phyloP scores from a whole-genome alignment of 116 monocot species.

The Trichopus zeylanicus region DNA sequence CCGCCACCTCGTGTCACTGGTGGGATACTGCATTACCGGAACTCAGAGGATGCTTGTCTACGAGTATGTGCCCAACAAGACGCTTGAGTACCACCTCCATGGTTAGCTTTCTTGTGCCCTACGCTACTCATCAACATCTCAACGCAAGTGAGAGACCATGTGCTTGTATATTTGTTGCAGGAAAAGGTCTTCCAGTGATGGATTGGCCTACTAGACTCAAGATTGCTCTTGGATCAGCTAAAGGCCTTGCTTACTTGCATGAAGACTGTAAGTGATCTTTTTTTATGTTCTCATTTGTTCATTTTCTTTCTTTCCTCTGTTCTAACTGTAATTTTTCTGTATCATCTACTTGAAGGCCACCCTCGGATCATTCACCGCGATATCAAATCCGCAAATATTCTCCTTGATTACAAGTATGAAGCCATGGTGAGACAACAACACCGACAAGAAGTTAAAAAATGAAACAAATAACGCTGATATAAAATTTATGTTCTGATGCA shows the following conservation, averaged over 20 bases:
- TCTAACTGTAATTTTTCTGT: background rate
- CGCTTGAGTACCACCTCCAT: slow-evolving; percentile 64
- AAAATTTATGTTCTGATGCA: slow-evolving; percentile 7
- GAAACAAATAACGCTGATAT: no score
- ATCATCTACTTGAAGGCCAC: slow-evolving; percentile 40
- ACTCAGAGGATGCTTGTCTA: slow-evolving; percentile 57
- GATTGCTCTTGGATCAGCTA: slow-evolving; percentile 80
- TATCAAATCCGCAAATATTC: slow-evolving; percentile 89
- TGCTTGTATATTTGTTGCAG: slow-evolving; percentile 32
- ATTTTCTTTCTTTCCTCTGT: background rate
- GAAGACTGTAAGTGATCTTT: slow-evolving; percentile 59
- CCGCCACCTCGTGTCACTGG: slow-evolving; percentile 63
- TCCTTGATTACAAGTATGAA: slow-evolving; percentile 78
- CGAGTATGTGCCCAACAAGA: slow-evolving; percentile 59
- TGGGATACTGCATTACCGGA: slow-evolving; percentile 64
- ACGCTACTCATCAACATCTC: no score
- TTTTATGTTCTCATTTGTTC: background rate
- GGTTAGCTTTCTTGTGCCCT: slow-evolving; percentile 18
- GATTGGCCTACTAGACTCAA: slow-evolving; percentile 69
- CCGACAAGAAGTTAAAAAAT: background rate
- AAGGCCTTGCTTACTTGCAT: slow-evolving; percentile 86
- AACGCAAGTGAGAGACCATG: no score
- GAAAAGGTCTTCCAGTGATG: slow-evolving; percentile 44
- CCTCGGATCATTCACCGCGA: slow-evolving; percentile 87
- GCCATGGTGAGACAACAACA: slow-evolving; percentile 47